Evolutionary conservation across 805 yeast genomes (phyloP), one percentile per base, ranked within the genome.

Genomic region (Spathaspora boniae): DNA sequence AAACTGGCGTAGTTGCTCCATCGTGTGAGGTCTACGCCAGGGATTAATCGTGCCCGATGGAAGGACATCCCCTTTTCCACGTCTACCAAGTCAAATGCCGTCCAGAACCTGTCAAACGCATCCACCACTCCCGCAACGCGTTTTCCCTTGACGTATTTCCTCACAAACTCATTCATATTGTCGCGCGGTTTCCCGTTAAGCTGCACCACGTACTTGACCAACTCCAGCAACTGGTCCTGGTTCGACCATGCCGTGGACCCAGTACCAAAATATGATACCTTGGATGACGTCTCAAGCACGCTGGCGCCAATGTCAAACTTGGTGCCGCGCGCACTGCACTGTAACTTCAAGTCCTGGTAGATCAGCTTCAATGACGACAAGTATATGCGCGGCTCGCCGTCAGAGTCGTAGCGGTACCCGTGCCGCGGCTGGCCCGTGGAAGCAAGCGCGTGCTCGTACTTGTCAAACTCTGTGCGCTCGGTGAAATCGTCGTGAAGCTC

Each of bases 331-430:
- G 27, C 26, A n/a, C 59, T 56, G 35, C 86, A 61, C 39, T 79
- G 80, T 40, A 49, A 69, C 18, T 51, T 55, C 6, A 80, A 69
- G 46, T 86, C 94, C 20, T 70, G 68, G 58, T 82, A 70, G 9
- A 87, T 62, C 26, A 72, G 74, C 33, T 64, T 68, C 5, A 65
- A 46, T 0, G 88, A 79, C 0, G 78, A 64, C 9, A 63, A 50
- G 27, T 70, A 54, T 17, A 60, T 66, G 15, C 50, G 47, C 3
- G 45, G 51, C 2, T 40, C 39, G 23, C 33, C 44, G 4, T 25
- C 31, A 16, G 22, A 26, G 17, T 40, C 44, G 22, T 32, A 33
- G 26, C 37, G 37, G 16, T 40, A 40, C 4, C 43, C 43, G 23
- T 37, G 39, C 16, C 29, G 29, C 18, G 39, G 33, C 8, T 16